phyloP scores from a whole-genome alignment of 1,139 yeast genomes.

The Magnusiomyces ingens region DNA sequence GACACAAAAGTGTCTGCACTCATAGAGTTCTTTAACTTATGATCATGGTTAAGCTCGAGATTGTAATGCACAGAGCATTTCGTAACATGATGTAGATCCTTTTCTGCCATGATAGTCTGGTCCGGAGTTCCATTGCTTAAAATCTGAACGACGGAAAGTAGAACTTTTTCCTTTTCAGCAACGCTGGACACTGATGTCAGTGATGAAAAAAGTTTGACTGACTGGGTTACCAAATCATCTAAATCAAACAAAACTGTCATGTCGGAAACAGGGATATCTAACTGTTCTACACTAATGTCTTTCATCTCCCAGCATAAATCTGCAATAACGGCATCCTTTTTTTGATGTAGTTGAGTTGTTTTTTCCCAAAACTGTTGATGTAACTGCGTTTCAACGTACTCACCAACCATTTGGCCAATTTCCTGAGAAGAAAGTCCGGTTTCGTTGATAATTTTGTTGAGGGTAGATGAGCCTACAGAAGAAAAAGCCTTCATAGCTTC shows the following conservation, averaged over 20 bases:
- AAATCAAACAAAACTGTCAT: conserved; percentile 32
- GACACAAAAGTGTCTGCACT: conserved; percentile 83
- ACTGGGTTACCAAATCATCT: conserved; percentile 46
- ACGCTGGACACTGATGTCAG: conserved; percentile 48
- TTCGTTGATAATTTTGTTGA: conserved; percentile 30
- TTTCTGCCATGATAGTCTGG: not conserved
- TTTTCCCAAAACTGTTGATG: conserved; percentile 42
- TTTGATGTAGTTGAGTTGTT: conserved; percentile 26
- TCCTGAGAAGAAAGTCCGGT: conserved; percentile 43
- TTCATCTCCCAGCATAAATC: conserved; percentile 42
- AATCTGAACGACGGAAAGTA: conserved; percentile 48
- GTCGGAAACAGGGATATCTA: conserved; percentile 49
- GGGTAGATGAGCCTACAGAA: conserved; percentile 28
- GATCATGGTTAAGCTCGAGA: conserved; percentile 19
- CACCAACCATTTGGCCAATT: conserved; percentile 49
- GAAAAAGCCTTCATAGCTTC: conserved; percentile 39
- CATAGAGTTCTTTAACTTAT: conserved; percentile 31
- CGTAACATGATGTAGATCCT: conserved; percentile 13
- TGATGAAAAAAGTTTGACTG: conserved; percentile 49
- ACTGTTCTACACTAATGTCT: conserved; percentile 61
- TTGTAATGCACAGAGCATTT: conserved; percentile 18
- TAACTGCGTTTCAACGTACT: conserved; percentile 62
- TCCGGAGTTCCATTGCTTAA: conserved; percentile 36
- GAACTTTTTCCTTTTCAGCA: conserved; percentile 45
- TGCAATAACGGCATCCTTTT: conserved; percentile 32